Evolutionary conservation across 2,329 filamentous ascomycete species (phyloP), one percentile per base, ranked within the genome.

Genomic region (Coleophoma eucalyptorum): DNA sequence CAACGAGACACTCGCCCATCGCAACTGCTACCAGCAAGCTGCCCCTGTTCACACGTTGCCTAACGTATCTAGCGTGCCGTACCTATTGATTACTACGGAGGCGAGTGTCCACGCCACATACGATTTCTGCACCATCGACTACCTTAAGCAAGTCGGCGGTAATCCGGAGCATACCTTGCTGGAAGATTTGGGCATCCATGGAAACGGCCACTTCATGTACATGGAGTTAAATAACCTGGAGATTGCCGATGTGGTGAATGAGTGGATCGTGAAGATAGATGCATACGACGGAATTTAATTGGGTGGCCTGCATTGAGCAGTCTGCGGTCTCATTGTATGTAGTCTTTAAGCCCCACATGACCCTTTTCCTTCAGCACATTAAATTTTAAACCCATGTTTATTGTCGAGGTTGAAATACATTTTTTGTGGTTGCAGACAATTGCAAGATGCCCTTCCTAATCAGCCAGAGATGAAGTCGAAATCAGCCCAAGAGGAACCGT

Each of bases 181-280:
- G n/a, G 63, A 54, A n/a, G 62, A 70, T 20, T 60, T 55, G 11
- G 70, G 70, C 6, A 66, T 75, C 35, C 54, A 60, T 15, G 72
- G 73, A 7, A 75, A 75, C 48, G 71, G 69, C 0, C 73, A 75
- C 58, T 72, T 75, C 68, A 67, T 73, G 55, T 73, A 74, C 54
- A 65, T 76, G 64, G 73, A 75, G 62, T 68, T 67, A 65, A 76
- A 76, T 58, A 74, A 69, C 48, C 56, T 68, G 43, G 55, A 67
- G 46, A 69, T 74, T 37, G 62, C 58, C 11, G 54, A 46, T 15
- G 52, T 62, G 44, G 51, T 68, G 13, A 50, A 59, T 42, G 44
- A 46, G 16, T 65, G 62, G 63, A 62, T 61, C n/a, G n/a, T n/a
- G n/a, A n/a, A n/a, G n/a, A n/a, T n/a, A n/a, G n/a, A n/a, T n/a